phyloP scores from a whole-genome alignment of 2,329 filamentous ascomycete genomes.

The Microsporum ferrugineum region DNA sequence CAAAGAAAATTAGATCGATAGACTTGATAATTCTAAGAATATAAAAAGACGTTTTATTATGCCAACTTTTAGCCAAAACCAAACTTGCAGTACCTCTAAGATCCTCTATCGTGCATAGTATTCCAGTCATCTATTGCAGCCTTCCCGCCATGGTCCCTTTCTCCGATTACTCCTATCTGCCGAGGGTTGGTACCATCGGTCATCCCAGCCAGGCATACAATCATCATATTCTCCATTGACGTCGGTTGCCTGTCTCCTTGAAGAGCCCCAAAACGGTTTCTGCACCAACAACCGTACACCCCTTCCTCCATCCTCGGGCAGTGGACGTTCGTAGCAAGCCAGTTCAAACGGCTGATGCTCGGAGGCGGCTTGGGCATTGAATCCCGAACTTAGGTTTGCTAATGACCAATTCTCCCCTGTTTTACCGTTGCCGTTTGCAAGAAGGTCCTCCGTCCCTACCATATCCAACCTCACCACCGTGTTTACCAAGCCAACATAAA shows the following conservation, averaged over 20 bases:
- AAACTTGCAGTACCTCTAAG: neutral
- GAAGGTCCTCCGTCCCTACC: conserved; percentile 33
- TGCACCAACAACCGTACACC: conserved; percentile 28
- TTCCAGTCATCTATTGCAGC: neutral
- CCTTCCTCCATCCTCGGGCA: conserved; percentile 22
- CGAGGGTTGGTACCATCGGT: conserved; percentile 23
- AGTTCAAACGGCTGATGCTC: conserved; percentile 25
- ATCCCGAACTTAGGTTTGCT: conserved; percentile 19
- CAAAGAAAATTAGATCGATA: neutral
- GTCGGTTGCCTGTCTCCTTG: conserved; percentile 6
- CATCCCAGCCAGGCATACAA: conserved; percentile 27
- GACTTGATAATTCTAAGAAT: neutral
- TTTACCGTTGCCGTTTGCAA: conserved; percentile 16
- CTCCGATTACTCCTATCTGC: neutral
- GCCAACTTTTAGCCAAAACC: neutral
- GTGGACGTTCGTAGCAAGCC: conserved; percentile 36
- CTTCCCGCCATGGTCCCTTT: neutral
- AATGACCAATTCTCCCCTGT: conserved; percentile 22
- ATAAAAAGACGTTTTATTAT: neutral
- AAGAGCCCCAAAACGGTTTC: conserved; percentile 18
- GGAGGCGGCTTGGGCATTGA: conserved; percentile 17
- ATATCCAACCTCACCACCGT: conserved; percentile 35
- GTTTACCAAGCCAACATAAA: conserved; percentile 36
- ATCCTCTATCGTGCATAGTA: neutral
- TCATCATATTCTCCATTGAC: conserved; percentile 11